Evolutionary conservation across 2,329 filamentous ascomycete species (phyloP).

Genomic region (Bipolaris gigantea): DNA sequence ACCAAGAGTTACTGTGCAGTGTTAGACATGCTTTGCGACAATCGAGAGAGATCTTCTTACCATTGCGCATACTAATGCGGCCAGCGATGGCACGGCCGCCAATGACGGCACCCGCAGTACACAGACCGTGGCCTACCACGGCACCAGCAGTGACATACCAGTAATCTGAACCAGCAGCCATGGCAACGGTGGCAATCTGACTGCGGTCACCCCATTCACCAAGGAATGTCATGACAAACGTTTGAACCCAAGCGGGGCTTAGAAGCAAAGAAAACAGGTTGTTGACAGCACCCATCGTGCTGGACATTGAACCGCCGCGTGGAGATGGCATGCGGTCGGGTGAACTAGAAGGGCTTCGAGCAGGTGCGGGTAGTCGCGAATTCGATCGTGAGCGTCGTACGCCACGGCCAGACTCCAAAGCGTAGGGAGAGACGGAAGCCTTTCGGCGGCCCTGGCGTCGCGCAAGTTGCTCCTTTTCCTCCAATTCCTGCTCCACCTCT

Average conservation of each 20-base stretch:
- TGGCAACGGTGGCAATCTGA: constrained; percentile 97
- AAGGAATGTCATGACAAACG: constrained; percentile 97
- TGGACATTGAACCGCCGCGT: constrained; percentile 57
- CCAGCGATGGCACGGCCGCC: constrained; percentile 92
- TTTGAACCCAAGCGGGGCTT: constrained; percentile 97
- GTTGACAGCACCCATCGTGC: constrained; percentile 66
- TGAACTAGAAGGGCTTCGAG: constrained; percentile 72
- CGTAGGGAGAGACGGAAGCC: constrained; percentile 72
- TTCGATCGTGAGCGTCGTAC: constrained; percentile 72
- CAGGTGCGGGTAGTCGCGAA: constrained; percentile 76
- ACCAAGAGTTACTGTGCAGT: constrained; percentile 76
- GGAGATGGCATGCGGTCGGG: constrained; percentile 50
- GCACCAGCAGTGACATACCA: constrained; percentile 97
- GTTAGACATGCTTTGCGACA: constrained; percentile 26
- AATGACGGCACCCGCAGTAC: constrained; percentile 87
- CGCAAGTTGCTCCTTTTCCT: constrained; percentile 84
- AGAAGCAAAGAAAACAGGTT: constrained; percentile 87
- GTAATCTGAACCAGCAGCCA: constrained; percentile 97
- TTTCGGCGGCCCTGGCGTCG: constrained; percentile 64
- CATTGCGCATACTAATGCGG: constrained; percentile 90
- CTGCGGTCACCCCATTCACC: constrained; percentile 98
- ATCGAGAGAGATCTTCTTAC: constrained; percentile 60
- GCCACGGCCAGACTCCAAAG: constrained; percentile 74
- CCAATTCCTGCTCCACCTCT: constrained; percentile 90
- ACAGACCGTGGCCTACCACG: constrained; percentile 81